These are phyloP conservation scores for Primulina tabacum DNA, from an alignment of 257 asterid species.

Conservation along the genomic window DNA sequence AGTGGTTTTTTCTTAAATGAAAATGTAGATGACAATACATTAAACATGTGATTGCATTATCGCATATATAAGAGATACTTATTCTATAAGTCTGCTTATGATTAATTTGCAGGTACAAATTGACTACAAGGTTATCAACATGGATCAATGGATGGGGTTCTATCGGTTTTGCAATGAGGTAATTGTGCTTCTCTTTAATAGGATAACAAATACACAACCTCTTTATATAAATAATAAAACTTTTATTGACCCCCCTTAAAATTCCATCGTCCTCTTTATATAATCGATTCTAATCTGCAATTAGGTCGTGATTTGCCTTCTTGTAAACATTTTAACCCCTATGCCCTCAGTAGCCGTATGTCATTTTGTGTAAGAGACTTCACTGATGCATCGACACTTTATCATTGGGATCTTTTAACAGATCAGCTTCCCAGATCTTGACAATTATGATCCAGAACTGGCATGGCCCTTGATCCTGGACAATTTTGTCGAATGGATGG, in stretches of 20 bases:
- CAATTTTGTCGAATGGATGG: constrained; percentile 61
- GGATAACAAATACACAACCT: not conserved
- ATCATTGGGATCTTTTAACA: constrained; percentile 26
- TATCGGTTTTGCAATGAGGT: constrained; percentile 85
- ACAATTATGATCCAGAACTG: constrained; percentile 45
- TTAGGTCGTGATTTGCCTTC: too few relatives aligned
- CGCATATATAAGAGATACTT: constrained; percentile 5
- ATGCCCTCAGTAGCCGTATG: not conserved
- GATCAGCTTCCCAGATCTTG: constrained; percentile 48
- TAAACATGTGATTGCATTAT: not conserved
- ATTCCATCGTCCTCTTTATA: not conserved
- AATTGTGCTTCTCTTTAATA: constrained; percentile 1
- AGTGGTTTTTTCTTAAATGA: not conserved
- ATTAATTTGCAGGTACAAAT: constrained; percentile 54
- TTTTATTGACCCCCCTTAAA: not conserved
- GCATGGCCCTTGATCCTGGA: constrained; percentile 69
- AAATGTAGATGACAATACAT: not conserved
- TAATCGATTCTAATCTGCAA: not conserved
- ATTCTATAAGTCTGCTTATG: constrained; percentile 4
- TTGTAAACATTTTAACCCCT: not conserved
- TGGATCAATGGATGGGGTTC: constrained; percentile 91
- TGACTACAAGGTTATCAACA: constrained; percentile 76
- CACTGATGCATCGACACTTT: not conserved
- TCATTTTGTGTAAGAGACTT: not conserved
- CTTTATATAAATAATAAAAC: not conserved